Evolutionary conservation across 345 rosid genomes (phyloP), one percentile per base, ranked within the genome.

Genomic region (Physaria fendleri): DNA sequence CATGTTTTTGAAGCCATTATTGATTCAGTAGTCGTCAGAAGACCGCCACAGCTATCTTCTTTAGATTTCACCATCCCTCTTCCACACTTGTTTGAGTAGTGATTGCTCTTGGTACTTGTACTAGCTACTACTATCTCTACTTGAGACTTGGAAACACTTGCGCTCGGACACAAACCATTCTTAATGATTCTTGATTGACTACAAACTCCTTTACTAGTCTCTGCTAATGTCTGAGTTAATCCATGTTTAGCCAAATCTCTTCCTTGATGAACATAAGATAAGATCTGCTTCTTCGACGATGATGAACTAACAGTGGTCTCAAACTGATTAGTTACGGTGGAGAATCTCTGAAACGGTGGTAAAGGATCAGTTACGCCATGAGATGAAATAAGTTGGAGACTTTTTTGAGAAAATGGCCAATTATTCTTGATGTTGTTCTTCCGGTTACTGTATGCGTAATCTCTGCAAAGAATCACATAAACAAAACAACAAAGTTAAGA

Each of bases 331-430:
- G 72, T 79, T 33, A 71, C 71, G 3, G 74, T 38, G 59, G 74
- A 76, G 61, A 68, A 59, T 56, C 59, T 33, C 74, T 84, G 85
- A 79, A 93, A 87, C 12, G 97, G 97, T 57, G 99, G 97, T 56
- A 93, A 77, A 15, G 84, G 84, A 62, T 85, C 87, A 57, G 78
- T 83, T 79, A 89, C 77, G 55, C 99, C 99, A 83, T 93, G 92
- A 59, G 79, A 78, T 75, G 83, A 64, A 46, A 88, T 89, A 85
- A 89, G 85, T 35, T 83, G 84, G 73, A 93, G 74, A 51, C 74
- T 85, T 51, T 82, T 78, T 42, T 28, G 5, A 9, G 99, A 93
- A 70, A 93, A 89, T 18, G 99, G 99, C 99, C 99, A 93, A 55
- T 74, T 93, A 58, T 79, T 78, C 71, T 78, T 75, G 80, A 93